Base-by-base conservation (phyloP, 805 yeast species). In the Yamadazyma ubonensis region DNA sequence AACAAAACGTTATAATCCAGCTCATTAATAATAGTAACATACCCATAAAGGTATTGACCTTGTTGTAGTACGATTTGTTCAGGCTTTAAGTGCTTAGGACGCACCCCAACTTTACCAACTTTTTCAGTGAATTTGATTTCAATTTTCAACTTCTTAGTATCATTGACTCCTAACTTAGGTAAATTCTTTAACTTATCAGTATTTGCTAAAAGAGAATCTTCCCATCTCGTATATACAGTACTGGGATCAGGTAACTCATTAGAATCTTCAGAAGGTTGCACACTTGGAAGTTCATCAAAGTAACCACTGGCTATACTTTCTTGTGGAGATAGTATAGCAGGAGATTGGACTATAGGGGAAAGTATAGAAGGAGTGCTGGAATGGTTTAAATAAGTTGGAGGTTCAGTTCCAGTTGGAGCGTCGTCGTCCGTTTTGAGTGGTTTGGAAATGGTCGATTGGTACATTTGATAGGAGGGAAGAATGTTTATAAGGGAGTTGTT, bases 391-490 rank as follows among this genome's bases (percentile, higher is more conserved):
- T 67, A 66, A 7, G 51, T 41, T 7, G 73, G 73, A 4, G 70
- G 71, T 26, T 53, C 61, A 2, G 53, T 43, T 22, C 55, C 39
- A 16, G 49, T 33, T 32, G 61, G 55, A 22, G 63, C 62, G 6
- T 19, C 14, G 21, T 30, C 40, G 15, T 36, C 20, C 12, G 34
- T 16, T 8, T 28, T 15, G 4, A 45, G n/a, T 2, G 49, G 36
- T 21, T 26, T 33, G 15, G 44, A 38, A 10, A 42, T 32, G 3
- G 68, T 65, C 12, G 66, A 58, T 44, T 61, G 64, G 42, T 58
- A 62, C 71, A 67, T 65, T 22, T 60, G 63, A 45, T 67, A 67
- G 3, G 70, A 64, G 3, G 73, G 73, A 14, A 67, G 51, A 31
- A 67, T 67, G 38, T 61, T 64, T 33, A 65, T 50, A 34, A 67